Evolutionary conservation across 148 eudicot genomes (phyloP).

Genomic region (Pharnaceum exiguum): DNA sequence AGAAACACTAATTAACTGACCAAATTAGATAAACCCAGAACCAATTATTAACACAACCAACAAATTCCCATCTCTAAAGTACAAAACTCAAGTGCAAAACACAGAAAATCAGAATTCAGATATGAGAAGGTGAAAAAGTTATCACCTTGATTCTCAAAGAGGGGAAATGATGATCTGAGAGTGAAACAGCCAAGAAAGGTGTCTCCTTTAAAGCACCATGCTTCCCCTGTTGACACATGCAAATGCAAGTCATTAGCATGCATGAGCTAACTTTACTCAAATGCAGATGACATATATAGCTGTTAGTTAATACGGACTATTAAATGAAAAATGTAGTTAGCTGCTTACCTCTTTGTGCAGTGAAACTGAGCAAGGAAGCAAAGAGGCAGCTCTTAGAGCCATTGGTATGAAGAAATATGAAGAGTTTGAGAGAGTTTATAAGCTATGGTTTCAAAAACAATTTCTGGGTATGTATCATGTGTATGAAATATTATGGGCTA

Average conservation of each 20-base stretch:
- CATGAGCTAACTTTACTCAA: neutral
- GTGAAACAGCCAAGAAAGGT: conserved; percentile 38
- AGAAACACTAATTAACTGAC: neutral
- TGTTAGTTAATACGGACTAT: neutral
- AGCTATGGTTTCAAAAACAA: neutral
- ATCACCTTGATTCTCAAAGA: conserved; percentile 40
- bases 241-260: neutral
- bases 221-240: conserved; percentile 29
- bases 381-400: conserved; percentile 57
- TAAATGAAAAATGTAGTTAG: neutral
- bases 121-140: neutral
- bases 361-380: conserved; percentile 39
- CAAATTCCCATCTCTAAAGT: too few relatives aligned
- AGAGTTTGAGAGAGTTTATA: neutral
- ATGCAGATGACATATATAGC: neutral
- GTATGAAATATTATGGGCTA: neutral
- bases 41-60: too few relatives aligned
- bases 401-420: conserved; percentile 13
- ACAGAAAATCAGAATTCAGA: neutral
- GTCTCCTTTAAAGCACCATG: conserved; percentile 37
- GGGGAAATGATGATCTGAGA: conserved; percentile 26
- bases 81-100: too few relatives aligned
- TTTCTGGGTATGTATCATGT: neutral
- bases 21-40: neutral
- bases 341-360: conserved; percentile 45